Evolutionary conservation across 202 grass and related monocot species (phyloP).

Genomic region (Dendrocalamus latiflorus): DNA sequence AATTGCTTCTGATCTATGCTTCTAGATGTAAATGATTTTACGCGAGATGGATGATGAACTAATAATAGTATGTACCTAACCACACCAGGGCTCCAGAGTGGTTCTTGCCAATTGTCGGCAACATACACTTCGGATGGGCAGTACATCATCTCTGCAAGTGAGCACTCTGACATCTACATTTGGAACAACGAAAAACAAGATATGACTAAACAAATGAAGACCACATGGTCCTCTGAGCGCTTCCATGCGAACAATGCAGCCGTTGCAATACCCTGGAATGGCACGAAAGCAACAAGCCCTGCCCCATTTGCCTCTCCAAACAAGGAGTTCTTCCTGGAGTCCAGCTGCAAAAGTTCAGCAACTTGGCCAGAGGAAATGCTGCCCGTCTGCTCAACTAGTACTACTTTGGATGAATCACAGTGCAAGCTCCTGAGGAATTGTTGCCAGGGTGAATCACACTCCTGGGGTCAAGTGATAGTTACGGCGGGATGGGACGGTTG

Average conservation of each 20-base stretch:
- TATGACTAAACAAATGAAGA: slow-evolving; percentile 49
- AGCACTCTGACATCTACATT: slow-evolving; percentile 66
- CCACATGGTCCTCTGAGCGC: slow-evolving; percentile 62
- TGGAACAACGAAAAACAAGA: slow-evolving; percentile 65
- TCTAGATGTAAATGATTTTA: neutral
- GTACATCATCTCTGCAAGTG: slow-evolving; percentile 67
- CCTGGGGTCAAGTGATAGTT: slow-evolving; percentile 82
- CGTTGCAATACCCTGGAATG: slow-evolving; percentile 80
- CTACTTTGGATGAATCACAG: slow-evolving; percentile 46
- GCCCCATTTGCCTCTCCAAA: slow-evolving; percentile 23
- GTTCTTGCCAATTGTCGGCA: slow-evolving; percentile 54
- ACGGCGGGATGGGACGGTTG: slow-evolving; percentile 77
- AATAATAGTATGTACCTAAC: neutral
- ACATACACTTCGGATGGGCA: slow-evolving; percentile 68
- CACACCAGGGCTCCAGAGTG: slow-evolving; percentile 60
- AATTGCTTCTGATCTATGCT: neutral
- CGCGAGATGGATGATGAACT: neutral
- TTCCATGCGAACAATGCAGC: slow-evolving; percentile 62
- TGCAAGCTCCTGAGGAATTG: too few relatives aligned
- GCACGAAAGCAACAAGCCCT: slow-evolving; percentile 19
- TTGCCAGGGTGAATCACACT: slow-evolving; percentile 47
- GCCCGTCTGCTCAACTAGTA: slow-evolving; percentile 20
- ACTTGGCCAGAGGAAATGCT: slow-evolving; percentile 97
- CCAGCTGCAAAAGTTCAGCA: slow-evolving; percentile 51
- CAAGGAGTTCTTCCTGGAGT: slow-evolving; percentile 46